A percentile compares a stretch with the other conserved stretches of the same genome.
phyloP scores from a whole-genome alignment of 805 yeast species.

The Teunomyces atbi region DNA sequence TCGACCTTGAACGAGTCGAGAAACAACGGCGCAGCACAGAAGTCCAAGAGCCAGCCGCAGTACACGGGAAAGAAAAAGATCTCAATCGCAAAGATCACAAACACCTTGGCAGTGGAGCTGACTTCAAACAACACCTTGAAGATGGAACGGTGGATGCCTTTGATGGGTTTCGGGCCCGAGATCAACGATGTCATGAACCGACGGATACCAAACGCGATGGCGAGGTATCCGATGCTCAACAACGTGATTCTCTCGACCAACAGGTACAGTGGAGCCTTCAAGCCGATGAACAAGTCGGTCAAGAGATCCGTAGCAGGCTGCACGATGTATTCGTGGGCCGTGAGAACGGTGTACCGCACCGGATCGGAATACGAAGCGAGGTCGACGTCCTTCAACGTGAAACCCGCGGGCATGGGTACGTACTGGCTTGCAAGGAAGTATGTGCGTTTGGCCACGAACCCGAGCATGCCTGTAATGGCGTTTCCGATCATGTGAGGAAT shows the following conservation, averaged over 20 bases:
- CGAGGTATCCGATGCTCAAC: slow-evolving; percentile 33
- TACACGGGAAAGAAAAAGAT: slow-evolving; percentile 80
- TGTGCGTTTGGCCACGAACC: background rate
- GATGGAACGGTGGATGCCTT: slow-evolving; percentile 49
- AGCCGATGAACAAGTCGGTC: slow-evolving; percentile 16
- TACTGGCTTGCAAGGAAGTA: background rate
- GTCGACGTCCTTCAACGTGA: no score
- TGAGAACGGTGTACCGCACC: background rate
- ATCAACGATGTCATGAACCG: slow-evolving; percentile 28
- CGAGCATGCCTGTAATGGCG: background rate
- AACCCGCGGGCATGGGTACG: background rate
- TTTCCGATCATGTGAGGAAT: slow-evolving; percentile 49
- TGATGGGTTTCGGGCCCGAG: slow-evolving; percentile 42
- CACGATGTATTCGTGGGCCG: slow-evolving; percentile 14
- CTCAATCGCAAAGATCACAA: slow-evolving; percentile 72
- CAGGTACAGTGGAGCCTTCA: slow-evolving; percentile 24
- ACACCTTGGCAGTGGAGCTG: slow-evolving; percentile 68
- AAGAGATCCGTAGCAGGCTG: no score
- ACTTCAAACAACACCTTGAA: slow-evolving; percentile 55
- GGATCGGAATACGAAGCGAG: background rate
- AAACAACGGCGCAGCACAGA: slow-evolving; percentile 62
- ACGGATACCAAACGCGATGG: slow-evolving; percentile 23
- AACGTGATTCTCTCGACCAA: slow-evolving; percentile 37
- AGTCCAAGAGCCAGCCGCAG: slow-evolving; percentile 77
- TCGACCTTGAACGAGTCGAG: slow-evolving; percentile 8